A percentile compares a stretch with the other conserved stretches of the same genome.
Conservation (phyloP, 106 monocot species). For the Allium cepa region DNA sequence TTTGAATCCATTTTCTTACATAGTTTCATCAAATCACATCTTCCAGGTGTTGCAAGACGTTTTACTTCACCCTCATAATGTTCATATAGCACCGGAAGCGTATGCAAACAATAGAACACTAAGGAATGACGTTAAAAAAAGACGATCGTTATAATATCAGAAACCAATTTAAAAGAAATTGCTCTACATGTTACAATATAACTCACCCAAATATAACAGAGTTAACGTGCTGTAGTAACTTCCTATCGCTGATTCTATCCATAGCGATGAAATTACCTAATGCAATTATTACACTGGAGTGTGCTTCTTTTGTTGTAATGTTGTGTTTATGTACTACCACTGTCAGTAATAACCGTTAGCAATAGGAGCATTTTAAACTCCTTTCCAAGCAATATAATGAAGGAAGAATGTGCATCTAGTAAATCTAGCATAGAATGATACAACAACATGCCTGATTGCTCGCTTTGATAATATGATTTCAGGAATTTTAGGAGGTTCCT, state of each 20-base stretch:
- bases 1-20: conserved; percentile 9
- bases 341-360: conserved; percentile 15
- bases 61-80: conserved; percentile 22
- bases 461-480: conserved; percentile 42
- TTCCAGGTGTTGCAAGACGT: conserved; percentile 16
- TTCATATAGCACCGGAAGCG: conserved; percentile 13
- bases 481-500: conserved; percentile 51
- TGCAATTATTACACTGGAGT: background rate
- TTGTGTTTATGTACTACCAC: too few relatives aligned
- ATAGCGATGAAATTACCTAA: conserved; percentile 37
- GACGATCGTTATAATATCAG: background rate
- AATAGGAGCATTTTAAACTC: conserved; percentile 49
- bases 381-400: conserved; percentile 53
- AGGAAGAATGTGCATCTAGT: conserved; percentile 15
- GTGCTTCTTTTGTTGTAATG: background rate
- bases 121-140: background rate
- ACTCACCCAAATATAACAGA: conserved; percentile 39
- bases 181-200: background rate
- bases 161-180: background rate
- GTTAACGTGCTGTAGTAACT: conserved; percentile 28
- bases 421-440: conserved; percentile 22
- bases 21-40: conserved; percentile 13
- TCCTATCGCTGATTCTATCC: conserved; percentile 42
- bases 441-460: conserved; percentile 21
- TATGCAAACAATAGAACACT: conserved; percentile 13